Base-by-base conservation (phyloP, 495 filamentous ascomycete genomes). In the Hypomontagnella monticulosa region DNA sequence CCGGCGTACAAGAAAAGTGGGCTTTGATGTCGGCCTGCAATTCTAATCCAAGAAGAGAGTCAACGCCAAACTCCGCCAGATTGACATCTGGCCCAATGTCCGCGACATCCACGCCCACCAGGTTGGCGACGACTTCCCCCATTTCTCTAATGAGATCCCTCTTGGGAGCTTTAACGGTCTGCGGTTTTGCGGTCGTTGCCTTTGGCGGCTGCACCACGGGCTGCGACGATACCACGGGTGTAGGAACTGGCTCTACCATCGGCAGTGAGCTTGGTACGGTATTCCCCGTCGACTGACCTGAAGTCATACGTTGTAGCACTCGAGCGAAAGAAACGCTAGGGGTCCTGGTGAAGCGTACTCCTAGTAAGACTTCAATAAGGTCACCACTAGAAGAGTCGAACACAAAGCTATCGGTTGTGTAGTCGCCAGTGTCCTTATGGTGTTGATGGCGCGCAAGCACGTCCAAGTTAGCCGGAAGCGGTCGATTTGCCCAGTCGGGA, bases 41-140 rank as follows among this genome's bases (percentile, higher is more conserved):
- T 69, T 87, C 84, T 80, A 84, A 83, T 0, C 79, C 81, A 71
- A 84, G 77, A 0, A 87, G 72, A 0, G 83, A 87, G 54, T 87
- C 85, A 11, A 87, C 82, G 0, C 85, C 83, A 7, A 84, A 34
- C 14, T 86, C 80, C 5, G 75, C 77, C 18, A 86, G 71, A 3
- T 76, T 63, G 0, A 63, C 70, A 19, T 79, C 71, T 14, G 68
- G 58, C 5, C 69, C 52, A 5, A 87, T 79, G 14, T 84, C 80
- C 2, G 69, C 52, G 0, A 69, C 43, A 15, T 83, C 78, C 0
- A 85, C 54, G 0, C 83, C 82, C 19, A 78, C 81, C 3, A 84
- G 19, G 9, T 76, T 67, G 0, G 66, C 65, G 3, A 81, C 33
- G 1, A 78, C 36, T 1, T 15, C 46, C 32, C 61, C 71, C 1